Evolutionary conservation across 306 rosid species (phyloP).

Genomic region (Prunus padus): DNA sequence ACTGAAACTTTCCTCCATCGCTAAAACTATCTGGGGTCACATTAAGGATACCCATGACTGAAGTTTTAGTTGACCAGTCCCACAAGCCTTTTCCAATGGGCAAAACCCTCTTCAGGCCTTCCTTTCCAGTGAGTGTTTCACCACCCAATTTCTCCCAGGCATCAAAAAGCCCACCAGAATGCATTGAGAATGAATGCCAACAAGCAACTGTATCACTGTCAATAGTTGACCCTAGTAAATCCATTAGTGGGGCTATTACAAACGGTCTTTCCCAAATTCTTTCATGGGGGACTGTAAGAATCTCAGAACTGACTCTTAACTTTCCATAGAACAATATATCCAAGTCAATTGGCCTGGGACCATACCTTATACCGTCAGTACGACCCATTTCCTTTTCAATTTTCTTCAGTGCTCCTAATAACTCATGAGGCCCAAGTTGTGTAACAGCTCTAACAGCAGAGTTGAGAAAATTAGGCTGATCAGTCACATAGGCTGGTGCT

Average conservation of each 20-base stretch:
- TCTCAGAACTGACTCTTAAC: slow-evolving; percentile 54
- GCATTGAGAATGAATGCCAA: slow-evolving; percentile 79
- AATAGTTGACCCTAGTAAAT: slow-evolving; percentile 63
- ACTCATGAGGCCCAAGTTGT: slow-evolving; percentile 83
- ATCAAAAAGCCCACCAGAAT: slow-evolving; percentile 53
- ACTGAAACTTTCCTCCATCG: slow-evolving; percentile 74
- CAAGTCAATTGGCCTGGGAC: slow-evolving; percentile 91
- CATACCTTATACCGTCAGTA: slow-evolving; percentile 71
- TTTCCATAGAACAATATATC: slow-evolving; percentile 89
- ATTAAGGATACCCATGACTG: slow-evolving; percentile 82
- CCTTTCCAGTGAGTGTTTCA: slow-evolving; percentile 70
- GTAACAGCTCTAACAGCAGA: slow-evolving; percentile 88
- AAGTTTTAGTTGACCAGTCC: slow-evolving; percentile 73
- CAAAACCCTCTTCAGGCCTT: slow-evolving; percentile 78
- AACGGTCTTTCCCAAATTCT: slow-evolving; percentile 96
- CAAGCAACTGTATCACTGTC: slow-evolving; percentile 62
- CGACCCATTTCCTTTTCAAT: slow-evolving; percentile 82
- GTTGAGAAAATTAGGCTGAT: slow-evolving; percentile 81
- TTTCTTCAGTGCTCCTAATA: slow-evolving; percentile 61
- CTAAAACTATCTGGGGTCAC: slow-evolving; percentile 94
- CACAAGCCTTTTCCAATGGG: slow-evolving; percentile 60
- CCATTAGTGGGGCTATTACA: slow-evolving; percentile 88
- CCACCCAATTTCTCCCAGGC: slow-evolving; percentile 81
- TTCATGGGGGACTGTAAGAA: slow-evolving; percentile 79
- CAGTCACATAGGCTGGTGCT: slow-evolving; percentile 83